Percentiles rank a stretch among this genome's conserved stretches.
Conservation (phyloP, 768 basidiomycete genomes). For the Pleurotus eryngii region DNA sequence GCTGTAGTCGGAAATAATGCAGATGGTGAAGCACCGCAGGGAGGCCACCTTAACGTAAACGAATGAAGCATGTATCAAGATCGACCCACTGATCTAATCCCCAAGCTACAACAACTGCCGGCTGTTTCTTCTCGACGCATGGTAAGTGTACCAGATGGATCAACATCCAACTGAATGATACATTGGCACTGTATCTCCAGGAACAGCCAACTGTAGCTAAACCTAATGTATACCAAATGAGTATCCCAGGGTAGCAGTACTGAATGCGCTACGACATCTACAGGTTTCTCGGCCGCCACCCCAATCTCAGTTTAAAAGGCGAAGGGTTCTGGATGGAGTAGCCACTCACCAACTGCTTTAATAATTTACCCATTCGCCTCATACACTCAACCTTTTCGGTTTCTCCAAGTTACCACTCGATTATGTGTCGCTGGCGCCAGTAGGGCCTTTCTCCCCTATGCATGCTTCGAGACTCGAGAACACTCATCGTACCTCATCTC, state of each 20-base stretch:
- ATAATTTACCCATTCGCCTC: background rate
- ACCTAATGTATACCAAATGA: slow-evolving; percentile 4
- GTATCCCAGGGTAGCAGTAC: background rate
- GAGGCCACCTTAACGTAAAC: background rate
- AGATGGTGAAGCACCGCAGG: background rate
- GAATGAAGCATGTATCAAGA: background rate
- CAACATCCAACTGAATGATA: slow-evolving; percentile 5
- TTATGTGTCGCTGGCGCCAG: slow-evolving; percentile 54
- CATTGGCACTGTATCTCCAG: background rate
- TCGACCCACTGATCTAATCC: background rate
- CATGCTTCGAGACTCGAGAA: background rate
- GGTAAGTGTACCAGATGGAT: background rate
- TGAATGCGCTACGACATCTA: background rate
- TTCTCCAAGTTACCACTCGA: slow-evolving; percentile 2
- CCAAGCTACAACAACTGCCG: background rate
- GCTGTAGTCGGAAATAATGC: background rate
- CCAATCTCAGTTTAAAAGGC: slow-evolving; percentile 13
- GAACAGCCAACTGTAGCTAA: slow-evolving; percentile 7
- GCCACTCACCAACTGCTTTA: background rate
- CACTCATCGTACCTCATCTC: background rate
- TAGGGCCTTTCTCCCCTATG: slow-evolving; percentile 22
- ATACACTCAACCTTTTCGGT: slow-evolving; percentile 6
- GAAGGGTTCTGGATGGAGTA: background rate
- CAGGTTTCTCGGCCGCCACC: background rate
- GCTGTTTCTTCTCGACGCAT: background rate